These are phyloP conservation scores for Penicillium brevicompactum DNA, from an alignment of 2,329 filamentous ascomycete species.

Conservation along the genomic window DNA sequence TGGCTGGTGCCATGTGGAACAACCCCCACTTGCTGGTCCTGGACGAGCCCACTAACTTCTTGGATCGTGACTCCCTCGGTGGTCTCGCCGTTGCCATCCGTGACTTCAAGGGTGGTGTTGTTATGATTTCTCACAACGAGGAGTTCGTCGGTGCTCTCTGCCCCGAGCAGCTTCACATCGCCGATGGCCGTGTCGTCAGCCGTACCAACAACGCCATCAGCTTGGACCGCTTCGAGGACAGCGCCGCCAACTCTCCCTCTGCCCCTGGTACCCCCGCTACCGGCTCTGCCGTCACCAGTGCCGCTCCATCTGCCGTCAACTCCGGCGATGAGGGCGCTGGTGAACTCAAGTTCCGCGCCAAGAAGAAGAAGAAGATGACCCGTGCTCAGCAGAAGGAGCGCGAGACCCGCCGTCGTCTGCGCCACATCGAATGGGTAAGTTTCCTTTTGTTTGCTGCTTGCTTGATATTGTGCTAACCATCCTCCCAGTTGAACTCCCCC, in stretches of 20 bases:
- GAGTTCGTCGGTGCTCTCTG: slow-evolving; percentile 96
- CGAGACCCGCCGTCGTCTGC: slow-evolving; percentile 80
- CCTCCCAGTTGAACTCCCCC: slow-evolving; percentile 76
- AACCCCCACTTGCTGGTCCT: slow-evolving; percentile 96
- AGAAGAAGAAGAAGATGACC: slow-evolving; percentile 99
- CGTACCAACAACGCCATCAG: slow-evolving; percentile 75
- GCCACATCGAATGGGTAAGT: slow-evolving; percentile 69
- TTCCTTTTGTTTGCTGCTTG: slow-evolving; percentile 4
- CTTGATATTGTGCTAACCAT: slow-evolving; percentile 10
- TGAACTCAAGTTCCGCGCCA: slow-evolving; percentile 81
- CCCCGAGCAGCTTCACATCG: slow-evolving; percentile 94
- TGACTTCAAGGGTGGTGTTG: slow-evolving; percentile 96
- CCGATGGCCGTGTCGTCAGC: slow-evolving; percentile 81
- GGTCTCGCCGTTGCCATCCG: slow-evolving; percentile 96
- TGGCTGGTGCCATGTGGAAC: slow-evolving; percentile 97
- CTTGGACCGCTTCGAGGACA: slow-evolving; percentile 86
- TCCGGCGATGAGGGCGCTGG: slow-evolving; percentile 79
- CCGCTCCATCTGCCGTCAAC: slow-evolving; percentile 68
- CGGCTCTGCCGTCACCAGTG: slow-evolving; percentile 62
- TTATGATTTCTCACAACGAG: slow-evolving; percentile 99
- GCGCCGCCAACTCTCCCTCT: slow-evolving; percentile 60
- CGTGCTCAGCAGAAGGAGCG: slow-evolving; percentile 94
- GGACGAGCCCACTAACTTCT: slow-evolving; percentile 98
- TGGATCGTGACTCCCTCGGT: slow-evolving; percentile 95
- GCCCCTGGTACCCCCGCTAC: slow-evolving; percentile 55